These are phyloP conservation scores for Rachicladosporium sp. DNA, from an alignment of 2,329 filamentous ascomycete species.

Conservation along the genomic window DNA sequence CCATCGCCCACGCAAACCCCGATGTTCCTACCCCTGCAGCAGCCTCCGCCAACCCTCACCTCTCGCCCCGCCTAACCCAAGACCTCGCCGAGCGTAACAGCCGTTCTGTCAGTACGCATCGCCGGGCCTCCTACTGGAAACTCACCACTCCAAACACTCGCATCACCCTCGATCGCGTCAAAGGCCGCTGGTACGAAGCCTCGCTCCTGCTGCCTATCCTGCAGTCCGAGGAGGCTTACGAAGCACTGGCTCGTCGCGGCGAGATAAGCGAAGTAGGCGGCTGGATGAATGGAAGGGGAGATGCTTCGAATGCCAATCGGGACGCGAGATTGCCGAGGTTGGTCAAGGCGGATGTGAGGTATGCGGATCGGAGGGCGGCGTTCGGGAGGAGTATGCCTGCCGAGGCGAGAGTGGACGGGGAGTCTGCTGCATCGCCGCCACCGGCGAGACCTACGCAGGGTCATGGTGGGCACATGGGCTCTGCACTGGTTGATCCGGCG, in stretches of 20 bases:
- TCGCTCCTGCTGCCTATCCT: slow-evolving; percentile 35
- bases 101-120: slow-evolving; percentile 27
- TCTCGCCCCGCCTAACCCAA: slow-evolving; percentile 40
- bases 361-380: slow-evolving; percentile 27
- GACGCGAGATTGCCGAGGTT: slow-evolving; percentile 16
- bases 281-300: slow-evolving; percentile 25
- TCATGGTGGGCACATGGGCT: neutral
- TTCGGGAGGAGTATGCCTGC: slow-evolving; percentile 31
- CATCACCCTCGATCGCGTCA: slow-evolving; percentile 37
- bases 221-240: slow-evolving; percentile 13
- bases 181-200: slow-evolving; percentile 50
- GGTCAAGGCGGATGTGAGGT: slow-evolving; percentile 17
- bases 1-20: slow-evolving; percentile 25
- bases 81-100: slow-evolving; percentile 39
- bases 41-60: slow-evolving; percentile 24
- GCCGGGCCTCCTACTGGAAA: slow-evolving; percentile 30
- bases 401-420: slow-evolving; percentile 20
- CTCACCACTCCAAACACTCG: slow-evolving; percentile 23
- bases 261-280: slow-evolving; percentile 22
- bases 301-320: slow-evolving; percentile 22
- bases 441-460: slow-evolving; percentile 1
- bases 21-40: slow-evolving; percentile 23
- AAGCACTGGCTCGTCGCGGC: slow-evolving; percentile 13
- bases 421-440: neutral
- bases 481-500: slow-evolving; percentile 3